Percentiles rank a stretch among this genome's conserved stretches.
Evolutionary conservation across 331 rosid genomes (phyloP).

Genomic region (Malus hybrid): DNA sequence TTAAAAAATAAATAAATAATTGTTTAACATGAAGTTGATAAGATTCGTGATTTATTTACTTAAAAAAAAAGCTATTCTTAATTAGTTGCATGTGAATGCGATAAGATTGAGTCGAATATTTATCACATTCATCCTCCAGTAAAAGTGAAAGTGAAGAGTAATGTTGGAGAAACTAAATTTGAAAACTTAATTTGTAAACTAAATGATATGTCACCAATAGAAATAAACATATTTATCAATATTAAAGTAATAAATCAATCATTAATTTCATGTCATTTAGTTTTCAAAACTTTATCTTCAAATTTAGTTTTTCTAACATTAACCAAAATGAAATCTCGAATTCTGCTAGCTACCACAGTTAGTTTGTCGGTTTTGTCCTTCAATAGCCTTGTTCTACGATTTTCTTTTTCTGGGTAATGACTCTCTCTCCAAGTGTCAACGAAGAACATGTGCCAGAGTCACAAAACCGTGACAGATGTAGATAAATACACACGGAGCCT

Average conservation of each 20-base stretch:
- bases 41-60: neutral
- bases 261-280: no score
- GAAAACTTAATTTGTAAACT: no score
- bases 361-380: neutral
- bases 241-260: no score
- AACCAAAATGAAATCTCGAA: no score
- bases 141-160: no score
- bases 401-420: neutral
- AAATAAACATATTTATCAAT: no score
- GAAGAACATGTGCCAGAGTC: neutral
- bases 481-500: neutral
- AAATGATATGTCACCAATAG: no score
- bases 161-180: no score
- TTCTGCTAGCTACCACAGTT: neutral
- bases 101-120: neutral
- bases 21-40: neutral
- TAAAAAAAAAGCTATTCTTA: neutral
- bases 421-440: neutral
- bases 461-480: neutral
- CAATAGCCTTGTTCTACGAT: neutral
- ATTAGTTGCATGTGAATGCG: neutral
- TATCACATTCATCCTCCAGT: no score
- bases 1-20: neutral
- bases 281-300: no score
- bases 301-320: no score